Evolutionary conservation across 495 filamentous ascomycete genomes (phyloP), one percentile per base, ranked within the genome.

Genomic region (Hyaloscypha bicolor): DNA sequence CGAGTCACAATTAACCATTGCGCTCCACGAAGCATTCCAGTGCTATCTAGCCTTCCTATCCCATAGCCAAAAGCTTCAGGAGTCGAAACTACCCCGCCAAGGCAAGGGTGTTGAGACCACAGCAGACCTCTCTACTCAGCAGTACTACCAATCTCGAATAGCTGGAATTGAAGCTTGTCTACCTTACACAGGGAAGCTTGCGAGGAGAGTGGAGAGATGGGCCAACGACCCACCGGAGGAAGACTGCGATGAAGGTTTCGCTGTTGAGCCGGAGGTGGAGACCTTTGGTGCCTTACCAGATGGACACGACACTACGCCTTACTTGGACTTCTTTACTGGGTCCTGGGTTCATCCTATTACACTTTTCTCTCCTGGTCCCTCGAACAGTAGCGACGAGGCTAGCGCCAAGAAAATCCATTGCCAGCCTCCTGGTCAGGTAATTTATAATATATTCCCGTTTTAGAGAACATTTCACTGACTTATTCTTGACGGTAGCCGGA

Each of bases 51-150:
- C 51, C 19, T 63, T 63, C 52, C 37, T 68, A 19, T 58, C 66
- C 14, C 60, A 59, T n/a, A 9, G 9, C 11, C 60, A 63, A 37
- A 52, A 57, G 16, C 33, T 51, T 29, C 66, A 52, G 19, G 66
- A 68, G 29, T 42, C 37, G 29, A 29, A 39, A 12, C 22, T 66
- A 22, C 64, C 55, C 16, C 29, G 65, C 11, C 39, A 68, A 30
- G 66, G 66, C 16, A 68, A 68, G 32, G 66, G 60, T 14, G 52
- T 68, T 22, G 52, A 63, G 30, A 68, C 66, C 9, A 32, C 60
- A 39, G 66, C 45, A 9, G 66, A 68, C 22, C 16, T 68, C 39
- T 48, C 60, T 5, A 63, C 12, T 4, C 22, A 59, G 32, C 19
- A 51, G 21, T 45, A 51, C 25, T 63, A 55, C 37, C 52, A 59